phyloP scores from a whole-genome alignment of 2,329 filamentous ascomycete species.

The Fusarium anthophilum region DNA sequence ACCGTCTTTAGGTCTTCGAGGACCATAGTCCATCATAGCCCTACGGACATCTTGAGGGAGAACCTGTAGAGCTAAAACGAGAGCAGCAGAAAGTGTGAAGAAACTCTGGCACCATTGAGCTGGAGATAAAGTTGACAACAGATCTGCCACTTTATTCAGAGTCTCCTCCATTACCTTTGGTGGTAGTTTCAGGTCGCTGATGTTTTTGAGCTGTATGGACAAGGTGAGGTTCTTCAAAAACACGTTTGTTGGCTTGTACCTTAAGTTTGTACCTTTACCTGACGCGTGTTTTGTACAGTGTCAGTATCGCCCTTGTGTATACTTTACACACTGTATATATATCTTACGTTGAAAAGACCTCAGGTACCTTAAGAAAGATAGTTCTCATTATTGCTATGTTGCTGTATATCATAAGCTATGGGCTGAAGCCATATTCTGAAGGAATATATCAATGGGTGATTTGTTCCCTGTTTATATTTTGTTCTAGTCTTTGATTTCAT shows the following conservation, averaged over 20 bases:
- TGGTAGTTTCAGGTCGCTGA: not conserved
- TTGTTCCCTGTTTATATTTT: too few relatives aligned
- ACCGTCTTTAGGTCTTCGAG: conserved; percentile 48
- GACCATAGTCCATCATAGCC: conserved; percentile 62
- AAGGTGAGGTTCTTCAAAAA: not conserved
- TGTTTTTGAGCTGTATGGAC: not conserved
- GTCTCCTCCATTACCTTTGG: conserved; percentile 2
- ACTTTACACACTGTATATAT: conserved; percentile 3
- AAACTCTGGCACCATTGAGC: conserved; percentile 56
- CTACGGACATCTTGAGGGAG: conserved; percentile 56
- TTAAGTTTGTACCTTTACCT: not conserved
- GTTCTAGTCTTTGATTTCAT: too few relatives aligned
- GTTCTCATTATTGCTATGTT: not conserved
- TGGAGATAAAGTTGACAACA: conserved; percentile 33
- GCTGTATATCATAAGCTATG: too few relatives aligned
- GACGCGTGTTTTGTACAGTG: conserved; percentile 5
- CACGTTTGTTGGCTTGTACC: conserved; percentile 1
- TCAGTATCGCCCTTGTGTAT: fast-evolving
- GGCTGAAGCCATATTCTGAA: not conserved
- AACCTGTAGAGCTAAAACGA: conserved; percentile 54
- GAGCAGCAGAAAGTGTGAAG: conserved; percentile 55
- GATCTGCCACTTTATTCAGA: not conserved
- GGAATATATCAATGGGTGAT: too few relatives aligned
- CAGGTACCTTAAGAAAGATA: too few relatives aligned
- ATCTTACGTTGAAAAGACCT: not conserved